Evolutionary conservation across 305 asterid genomes (phyloP).

Genomic region (Solanum hybrid): DNA sequence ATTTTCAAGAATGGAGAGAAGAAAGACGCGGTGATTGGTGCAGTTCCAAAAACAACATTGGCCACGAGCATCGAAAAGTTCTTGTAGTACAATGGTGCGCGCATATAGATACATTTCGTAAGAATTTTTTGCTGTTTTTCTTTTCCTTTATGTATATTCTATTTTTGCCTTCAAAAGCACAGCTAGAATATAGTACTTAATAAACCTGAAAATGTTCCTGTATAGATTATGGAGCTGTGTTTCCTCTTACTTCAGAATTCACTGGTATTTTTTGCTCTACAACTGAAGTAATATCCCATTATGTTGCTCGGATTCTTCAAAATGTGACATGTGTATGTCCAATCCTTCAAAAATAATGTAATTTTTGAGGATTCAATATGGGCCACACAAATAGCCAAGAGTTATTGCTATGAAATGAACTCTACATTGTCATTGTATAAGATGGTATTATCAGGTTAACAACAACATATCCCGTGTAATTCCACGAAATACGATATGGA

Average conservation of each 20-base stretch:
- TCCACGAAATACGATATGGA: background rate
- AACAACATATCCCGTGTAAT: background rate
- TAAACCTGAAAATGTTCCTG: background rate
- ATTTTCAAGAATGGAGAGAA: constrained; percentile 75
- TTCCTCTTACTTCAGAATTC: background rate
- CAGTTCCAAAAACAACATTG: constrained; percentile 73
- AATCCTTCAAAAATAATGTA: background rate
- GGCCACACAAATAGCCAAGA: background rate
- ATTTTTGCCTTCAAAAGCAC: background rate
- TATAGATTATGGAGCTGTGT: background rate
- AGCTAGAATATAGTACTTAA: background rate
- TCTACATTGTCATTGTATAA: background rate
- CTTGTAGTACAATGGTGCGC: constrained; percentile 7
- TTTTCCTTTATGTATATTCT: background rate
- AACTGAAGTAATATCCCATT: background rate
- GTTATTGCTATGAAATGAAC: background rate
- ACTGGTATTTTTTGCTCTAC: background rate
- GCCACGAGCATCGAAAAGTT: constrained; percentile 65
- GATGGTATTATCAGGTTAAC: background rate
- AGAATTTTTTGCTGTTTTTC: background rate
- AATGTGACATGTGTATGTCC: background rate
- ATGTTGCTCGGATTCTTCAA: background rate
- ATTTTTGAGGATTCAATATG: background rate
- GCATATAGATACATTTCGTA: background rate
- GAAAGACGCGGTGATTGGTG: constrained; percentile 81